Conservation (phyloP, 2,329 filamentous ascomycete genomes). For the Monilinia aucupariae region DNA sequence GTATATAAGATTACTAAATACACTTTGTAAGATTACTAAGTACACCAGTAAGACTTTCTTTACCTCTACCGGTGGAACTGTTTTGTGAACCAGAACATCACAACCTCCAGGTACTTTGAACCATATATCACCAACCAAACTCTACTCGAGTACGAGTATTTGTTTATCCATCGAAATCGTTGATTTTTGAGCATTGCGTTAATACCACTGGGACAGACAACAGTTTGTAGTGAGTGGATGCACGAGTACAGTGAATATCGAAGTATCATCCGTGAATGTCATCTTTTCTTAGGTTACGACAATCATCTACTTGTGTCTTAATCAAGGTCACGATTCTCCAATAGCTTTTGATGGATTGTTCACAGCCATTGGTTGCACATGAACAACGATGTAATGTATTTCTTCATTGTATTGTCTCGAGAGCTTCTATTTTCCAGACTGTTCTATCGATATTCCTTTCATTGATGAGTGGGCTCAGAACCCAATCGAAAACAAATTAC, state of each 20-base stretch:
- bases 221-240: background rate
- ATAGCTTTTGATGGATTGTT: background rate
- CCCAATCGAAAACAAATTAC: background rate
- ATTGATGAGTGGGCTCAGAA: background rate
- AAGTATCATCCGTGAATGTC: background rate
- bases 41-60: too few relatives aligned
- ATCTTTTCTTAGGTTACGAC: background rate
- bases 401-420: background rate
- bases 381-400: too few relatives aligned
- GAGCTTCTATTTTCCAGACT: background rate
- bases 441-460: background rate
- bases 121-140: background rate
- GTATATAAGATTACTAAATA: too few relatives aligned
- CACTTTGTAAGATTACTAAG: too few relatives aligned
- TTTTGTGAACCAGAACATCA: too few relatives aligned
- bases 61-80: too few relatives aligned
- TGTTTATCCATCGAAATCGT: background rate
- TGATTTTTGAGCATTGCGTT: background rate
- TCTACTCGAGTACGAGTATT: background rate
- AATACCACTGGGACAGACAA: background rate
- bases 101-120: too few relatives aligned
- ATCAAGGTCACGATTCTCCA: background rate
- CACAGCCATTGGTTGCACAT: background rate
- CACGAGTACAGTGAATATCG: too few relatives aligned
- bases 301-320: background rate